Conservation (phyloP, 768 basidiomycete species). For the Melanogaster broomeanus region DNA sequence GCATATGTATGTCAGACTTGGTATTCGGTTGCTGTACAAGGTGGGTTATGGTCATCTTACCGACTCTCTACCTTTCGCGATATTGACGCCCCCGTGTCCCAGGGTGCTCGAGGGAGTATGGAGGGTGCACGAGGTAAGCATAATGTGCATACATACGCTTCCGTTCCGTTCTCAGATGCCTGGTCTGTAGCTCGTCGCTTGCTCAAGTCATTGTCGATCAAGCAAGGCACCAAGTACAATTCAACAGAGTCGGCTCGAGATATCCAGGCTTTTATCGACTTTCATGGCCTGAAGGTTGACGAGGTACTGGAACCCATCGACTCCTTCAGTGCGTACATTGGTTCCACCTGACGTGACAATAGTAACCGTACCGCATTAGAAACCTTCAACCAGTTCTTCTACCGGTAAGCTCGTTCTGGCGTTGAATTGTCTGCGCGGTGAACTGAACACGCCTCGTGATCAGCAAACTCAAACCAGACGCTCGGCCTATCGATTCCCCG, state of each 20-base stretch:
- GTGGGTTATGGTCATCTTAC: constrained; percentile 32
- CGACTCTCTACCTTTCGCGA: not conserved
- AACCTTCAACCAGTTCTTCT: constrained; percentile 94
- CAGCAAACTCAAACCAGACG: constrained; percentile 83
- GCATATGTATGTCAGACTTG: constrained; percentile 90
- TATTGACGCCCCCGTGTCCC: not conserved
- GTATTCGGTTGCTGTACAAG: constrained; percentile 92
- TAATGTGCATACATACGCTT: not conserved
- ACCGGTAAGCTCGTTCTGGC: constrained; percentile 45
- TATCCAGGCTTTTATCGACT: constrained; percentile 86
- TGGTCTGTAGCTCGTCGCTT: constrained; percentile 64
- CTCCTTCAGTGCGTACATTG: constrained; percentile 67
- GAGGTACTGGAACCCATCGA: constrained; percentile 84
- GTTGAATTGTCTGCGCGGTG: not conserved
- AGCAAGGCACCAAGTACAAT: constrained; percentile 94
- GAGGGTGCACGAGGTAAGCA: constrained; percentile 79
- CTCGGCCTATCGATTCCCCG: constrained; percentile 72
- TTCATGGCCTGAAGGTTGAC: constrained; percentile 79
- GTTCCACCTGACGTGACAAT: constrained; percentile 2
- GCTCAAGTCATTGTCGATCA: constrained; percentile 86
- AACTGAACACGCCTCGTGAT: constrained; percentile 5
- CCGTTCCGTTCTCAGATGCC: not conserved
- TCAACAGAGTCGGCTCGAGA: constrained; percentile 80
- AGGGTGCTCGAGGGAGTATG: constrained; percentile 87
- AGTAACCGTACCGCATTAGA: constrained; percentile 41